A percentile compares a stretch with the other conserved stretches of the same genome.
These are phyloP conservation scores for Toxicodendron radicans DNA, from an alignment of 345 rosid genomes.

Conservation along the genomic window DNA sequence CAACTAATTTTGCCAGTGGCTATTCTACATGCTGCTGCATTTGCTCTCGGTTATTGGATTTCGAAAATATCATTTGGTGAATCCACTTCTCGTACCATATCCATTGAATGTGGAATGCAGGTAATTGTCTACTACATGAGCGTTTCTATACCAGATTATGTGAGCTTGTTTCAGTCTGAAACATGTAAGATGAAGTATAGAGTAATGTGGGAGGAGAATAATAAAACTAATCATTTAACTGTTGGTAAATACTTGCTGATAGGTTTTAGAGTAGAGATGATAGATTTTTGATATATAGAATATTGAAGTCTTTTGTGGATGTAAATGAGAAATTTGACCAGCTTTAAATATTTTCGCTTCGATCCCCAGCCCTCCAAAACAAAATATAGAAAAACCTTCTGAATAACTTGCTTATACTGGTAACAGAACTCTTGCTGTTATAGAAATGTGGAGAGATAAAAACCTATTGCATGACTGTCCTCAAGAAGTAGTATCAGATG, in stretches of 20 bases:
- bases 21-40: constrained; percentile 74
- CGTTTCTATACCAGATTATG: not conserved
- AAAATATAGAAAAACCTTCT: not conserved
- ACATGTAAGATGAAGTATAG: not conserved
- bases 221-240: not conserved
- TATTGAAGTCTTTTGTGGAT: not conserved
- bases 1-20: constrained; percentile 90
- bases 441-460: no score
- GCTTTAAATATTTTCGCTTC: not conserved
- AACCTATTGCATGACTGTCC: no score
- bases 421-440: no score
- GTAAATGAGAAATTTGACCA: not conserved
- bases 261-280: not conserved
- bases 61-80: constrained; percentile 85
- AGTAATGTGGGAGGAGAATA: not conserved
- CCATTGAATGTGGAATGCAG: constrained; percentile 99
- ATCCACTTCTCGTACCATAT: constrained; percentile 96
- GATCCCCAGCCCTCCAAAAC: not conserved
- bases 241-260: not conserved
- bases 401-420: not conserved
- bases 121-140: constrained; percentile 30
- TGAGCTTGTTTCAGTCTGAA: not conserved
- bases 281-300: not conserved
- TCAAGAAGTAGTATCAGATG: no score
- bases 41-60: constrained; percentile 83